Evolutionary conservation across 2,329 filamentous ascomycete genomes (phyloP), one percentile per base, ranked within the genome.

Genomic region (Sarocladium brachiariae): DNA sequence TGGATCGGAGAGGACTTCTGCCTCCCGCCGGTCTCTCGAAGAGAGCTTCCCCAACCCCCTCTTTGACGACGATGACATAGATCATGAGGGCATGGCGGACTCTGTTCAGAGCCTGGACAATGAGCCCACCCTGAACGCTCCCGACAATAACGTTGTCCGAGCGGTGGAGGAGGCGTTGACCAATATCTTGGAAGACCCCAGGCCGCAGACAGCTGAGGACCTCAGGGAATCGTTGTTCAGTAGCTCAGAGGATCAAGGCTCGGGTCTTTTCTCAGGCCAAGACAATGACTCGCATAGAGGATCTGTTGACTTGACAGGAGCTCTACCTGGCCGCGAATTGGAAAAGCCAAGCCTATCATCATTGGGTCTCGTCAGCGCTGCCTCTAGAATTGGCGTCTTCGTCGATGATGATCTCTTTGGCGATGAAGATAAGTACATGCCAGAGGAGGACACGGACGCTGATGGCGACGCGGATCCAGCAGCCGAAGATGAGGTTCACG

Each of bases 101-200:
- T 96, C 91, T 2, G 78, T 87, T 0, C 79, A 89, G 49, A 96
- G 90, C 57, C 71, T 95, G 8, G 88, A 91, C 19, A 35, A 30
- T 25, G 87, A 89, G 37, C 51, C 54, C 9, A 73, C 71, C n/a
- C 74, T 77, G 9, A 75, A 75, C 52, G 73, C 73, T 1, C 85
- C 86, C 5, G 86, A 96, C 60, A 87, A 80, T 1, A 80, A 85
- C 53, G 86, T 96, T 24, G 90, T 99, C 5, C 83, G 95, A 67
- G 92, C 89, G 3, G 92, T 99, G 79, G 91, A 97, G 64, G 83
- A 87, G 56, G 93, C 91, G 14, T 74, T 99, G 46, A 95, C 87
- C 56, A 87, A 91, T 56, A 99, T 99, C 55, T 87, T 99, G 74
- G 89, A 89, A 57, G 83, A 90, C 56, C 81, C 86, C 45, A 82